Base-by-base conservation (phyloP, 2,329 filamentous ascomycete species). In the Aspergillus neotritici region DNA sequence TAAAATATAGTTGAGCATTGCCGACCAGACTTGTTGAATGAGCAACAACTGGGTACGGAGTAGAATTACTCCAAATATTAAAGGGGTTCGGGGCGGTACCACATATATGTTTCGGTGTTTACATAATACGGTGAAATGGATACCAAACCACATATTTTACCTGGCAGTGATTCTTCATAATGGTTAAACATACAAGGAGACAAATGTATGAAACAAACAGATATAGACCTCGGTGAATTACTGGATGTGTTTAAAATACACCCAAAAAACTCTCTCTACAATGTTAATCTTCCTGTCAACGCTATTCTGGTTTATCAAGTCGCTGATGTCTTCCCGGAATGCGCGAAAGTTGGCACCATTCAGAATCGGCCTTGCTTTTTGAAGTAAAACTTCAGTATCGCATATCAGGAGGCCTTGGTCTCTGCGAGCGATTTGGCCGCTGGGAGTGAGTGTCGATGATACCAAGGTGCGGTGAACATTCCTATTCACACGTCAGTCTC, bases 321-420 rank as follows among this genome's bases (percentile, higher is more conserved):
- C 90, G 47, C 86, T 81, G 29, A 95, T 72, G 61, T 98, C 93
- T 64, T 94, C 86, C 43, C 89, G 68, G 58, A 98, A 96, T 56
- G 96, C 90, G 55, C 83, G 81, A 58, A 84, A 82, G 10, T 94
- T 78, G 34, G 86, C 79, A 1, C 78, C 74, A 0, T 88, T 88
- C 53, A 97, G 78, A 32, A 89, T 68, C 15, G 70, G 74, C 40
- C 73, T 73, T 2, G 84, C 84, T 34, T 85, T 76, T 54, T 79
- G 79, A 35, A 89, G 80, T 40, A 98, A 72, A 25, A 89, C 77
- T 56, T 97, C 89, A 4, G 91, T 84, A 63, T 98, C 91, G 63
- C 88, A 94, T 4, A 98, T 74, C 33, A 98, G 71, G 46, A 96
- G 71, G 1, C 93, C 93, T 56, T 95, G 88, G 55, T 97, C 89